phyloP scores from a whole-genome alignment of 768 basidiomycete species.

The Filobasidium wieringae region DNA sequence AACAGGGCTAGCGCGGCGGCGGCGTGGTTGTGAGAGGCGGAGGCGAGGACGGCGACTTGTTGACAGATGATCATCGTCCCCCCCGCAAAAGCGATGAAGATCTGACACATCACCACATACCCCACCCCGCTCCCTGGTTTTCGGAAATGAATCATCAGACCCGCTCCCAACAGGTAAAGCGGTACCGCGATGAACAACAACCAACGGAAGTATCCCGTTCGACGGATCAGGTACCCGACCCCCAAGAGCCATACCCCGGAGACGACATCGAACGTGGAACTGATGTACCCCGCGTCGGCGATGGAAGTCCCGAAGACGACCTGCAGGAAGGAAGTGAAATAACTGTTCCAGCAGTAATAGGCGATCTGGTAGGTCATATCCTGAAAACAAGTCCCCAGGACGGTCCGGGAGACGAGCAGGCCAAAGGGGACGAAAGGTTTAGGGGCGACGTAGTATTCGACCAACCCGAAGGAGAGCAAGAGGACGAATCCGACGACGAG shows the following conservation, averaged over 20 bases:
- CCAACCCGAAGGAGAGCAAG: constrained; percentile 15
- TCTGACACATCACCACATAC: constrained; percentile 24
- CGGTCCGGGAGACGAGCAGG: constrained; percentile 1
- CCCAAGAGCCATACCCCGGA: constrained; percentile 23
- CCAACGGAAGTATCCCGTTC: constrained; percentile 26
- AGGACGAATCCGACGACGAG: constrained; percentile 6
- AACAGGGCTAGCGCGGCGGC: constrained; percentile 22
- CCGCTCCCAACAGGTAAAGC: constrained; percentile 20
- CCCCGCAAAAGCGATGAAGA: constrained; percentile 26
- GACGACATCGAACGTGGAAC: constrained; percentile 20
- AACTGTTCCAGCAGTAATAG: constrained; percentile 13
- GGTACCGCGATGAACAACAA: constrained; percentile 16
- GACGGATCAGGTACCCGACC: constrained; percentile 22
- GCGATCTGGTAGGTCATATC: constrained; percentile 17
- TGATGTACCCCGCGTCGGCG: constrained; percentile 23
- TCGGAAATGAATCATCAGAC: constrained; percentile 30
- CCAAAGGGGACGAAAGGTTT: constrained; percentile 18
- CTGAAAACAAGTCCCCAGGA: constrained; percentile 7
- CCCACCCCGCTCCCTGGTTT: constrained; percentile 19
- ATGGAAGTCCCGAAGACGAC: constrained; percentile 25
- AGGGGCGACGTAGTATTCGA: constrained; percentile 25
- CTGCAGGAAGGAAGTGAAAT: constrained; percentile 18
- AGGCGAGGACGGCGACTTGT: constrained; percentile 26
- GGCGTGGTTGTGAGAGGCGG: constrained; percentile 21
- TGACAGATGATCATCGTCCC: constrained; percentile 18